These are phyloP conservation scores for Boletus reticuloceps DNA, from an alignment of 768 basidiomycete genomes.

Conservation along the genomic window DNA sequence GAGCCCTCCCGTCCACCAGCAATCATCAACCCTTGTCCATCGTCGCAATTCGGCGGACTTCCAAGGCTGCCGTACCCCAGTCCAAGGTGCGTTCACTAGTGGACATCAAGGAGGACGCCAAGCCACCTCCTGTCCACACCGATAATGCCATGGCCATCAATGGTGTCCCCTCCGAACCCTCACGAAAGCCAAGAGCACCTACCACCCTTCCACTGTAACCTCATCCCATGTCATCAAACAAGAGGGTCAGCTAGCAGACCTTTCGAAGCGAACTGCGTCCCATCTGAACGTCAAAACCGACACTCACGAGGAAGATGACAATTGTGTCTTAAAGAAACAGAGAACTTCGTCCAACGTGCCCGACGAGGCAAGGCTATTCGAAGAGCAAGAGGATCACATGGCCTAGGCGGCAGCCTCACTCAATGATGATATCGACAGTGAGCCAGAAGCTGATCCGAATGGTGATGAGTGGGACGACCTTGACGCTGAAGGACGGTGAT, in stretches of 20 bases:
- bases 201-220: constrained; percentile 32
- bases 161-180: constrained; percentile 29
- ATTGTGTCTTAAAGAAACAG: constrained; percentile 69
- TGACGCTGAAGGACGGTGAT: constrained; percentile 85
- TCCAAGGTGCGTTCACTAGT: constrained; percentile 24
- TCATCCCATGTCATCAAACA: constrained; percentile 24
- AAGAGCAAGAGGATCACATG: constrained; percentile 37
- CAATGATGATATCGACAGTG: constrained; percentile 41
- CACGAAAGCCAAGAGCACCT: not conserved
- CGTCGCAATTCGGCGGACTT: constrained; percentile 42
- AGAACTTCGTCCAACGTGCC: constrained; percentile 68
- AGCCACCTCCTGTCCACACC: constrained; percentile 26
- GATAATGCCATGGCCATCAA: constrained; percentile 58
- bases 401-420: constrained; percentile 41
- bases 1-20: constrained; percentile 26
- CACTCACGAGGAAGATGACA: constrained; percentile 50
- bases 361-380: constrained; percentile 41
- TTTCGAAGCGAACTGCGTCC: constrained; percentile 33
- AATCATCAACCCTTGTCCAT: constrained; percentile 55
- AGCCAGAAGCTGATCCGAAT: constrained; percentile 65
- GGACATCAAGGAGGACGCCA: constrained; percentile 27
- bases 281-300: constrained; percentile 35
- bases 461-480: constrained; percentile 83
- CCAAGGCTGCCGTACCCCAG: constrained; percentile 26
- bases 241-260: constrained; percentile 26